A percentile compares a stretch with the other conserved stretches of the same genome.
Conservation (phyloP, 2,329 filamentous ascomycete species). For the Claviceps sp. region DNA sequence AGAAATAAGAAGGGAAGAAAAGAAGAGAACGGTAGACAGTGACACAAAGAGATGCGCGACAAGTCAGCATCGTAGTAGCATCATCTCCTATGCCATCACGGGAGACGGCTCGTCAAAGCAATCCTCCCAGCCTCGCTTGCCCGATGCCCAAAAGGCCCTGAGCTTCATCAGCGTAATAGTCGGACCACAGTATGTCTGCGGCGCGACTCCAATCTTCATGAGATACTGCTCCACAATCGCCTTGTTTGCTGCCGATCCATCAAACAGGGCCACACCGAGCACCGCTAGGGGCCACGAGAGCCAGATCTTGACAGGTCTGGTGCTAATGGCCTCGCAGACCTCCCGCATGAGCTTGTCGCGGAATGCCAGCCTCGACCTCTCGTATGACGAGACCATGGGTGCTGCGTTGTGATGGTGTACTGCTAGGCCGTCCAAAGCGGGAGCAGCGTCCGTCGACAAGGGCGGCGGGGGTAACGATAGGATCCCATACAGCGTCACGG, state of each 20-base stretch:
- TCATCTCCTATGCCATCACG: constrained; percentile 1
- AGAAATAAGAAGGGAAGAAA: neutral
- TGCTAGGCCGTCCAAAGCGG: neutral
- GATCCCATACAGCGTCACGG: constrained; percentile 1
- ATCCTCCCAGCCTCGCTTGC: constrained; percentile 1
- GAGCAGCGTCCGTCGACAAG: neutral
- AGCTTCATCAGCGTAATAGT: neutral
- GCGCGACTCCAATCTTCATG: neutral
- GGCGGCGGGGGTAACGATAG: neutral
- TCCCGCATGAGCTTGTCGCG: constrained; percentile 1
- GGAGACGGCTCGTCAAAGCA: constrained; percentile 3
- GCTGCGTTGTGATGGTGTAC: neutral
- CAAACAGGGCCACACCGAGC: constrained; percentile 1
- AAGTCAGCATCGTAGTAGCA: neutral
- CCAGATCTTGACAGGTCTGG: neutral
- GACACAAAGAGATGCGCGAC: too few relatives aligned
- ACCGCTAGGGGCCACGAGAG: constrained; percentile 3
- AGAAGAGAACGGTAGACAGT: neutral
- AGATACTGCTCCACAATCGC: neutral
- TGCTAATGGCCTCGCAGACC: neutral
- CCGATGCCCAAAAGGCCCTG: constrained; percentile 3
- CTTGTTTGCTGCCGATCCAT: neutral
- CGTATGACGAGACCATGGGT: neutral
- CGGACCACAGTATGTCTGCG: constrained; percentile 1
- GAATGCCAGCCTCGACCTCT: neutral